Evolutionary conservation across 352 stramenopile species (phyloP), one percentile per base, ranked within the genome.

Genomic region (Globisporangium irregulare): DNA sequence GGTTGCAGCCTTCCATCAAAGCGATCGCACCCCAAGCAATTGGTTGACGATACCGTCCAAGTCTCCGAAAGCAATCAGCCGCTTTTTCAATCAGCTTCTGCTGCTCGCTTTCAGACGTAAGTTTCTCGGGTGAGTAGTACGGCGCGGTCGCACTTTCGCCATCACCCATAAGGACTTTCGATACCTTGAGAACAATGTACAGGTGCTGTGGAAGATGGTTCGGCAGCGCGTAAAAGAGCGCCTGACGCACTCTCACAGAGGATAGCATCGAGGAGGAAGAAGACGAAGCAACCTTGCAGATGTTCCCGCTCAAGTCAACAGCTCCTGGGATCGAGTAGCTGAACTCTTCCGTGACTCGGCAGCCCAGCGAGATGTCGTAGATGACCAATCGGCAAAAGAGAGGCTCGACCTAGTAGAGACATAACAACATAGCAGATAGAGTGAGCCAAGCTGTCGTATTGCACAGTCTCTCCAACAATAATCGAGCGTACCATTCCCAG

Each of bases 121-220:
- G 80, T 46, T 86, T 87, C 56, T 92, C 86, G 3, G 86, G 84
- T 12, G 66, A 75, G 58, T 79, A 91, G 56, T 94, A 92, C 29
- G 83, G 77, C 4, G 75, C 71, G 1, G 79, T 86, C 1, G 80
- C 81, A 3, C 75, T 61, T 51, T 92, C 84, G 18, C 68, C 73
- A 25, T 92, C 84, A 5, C 84, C 86, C 9, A 78, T 36, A 1
- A 93, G 62, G 3, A 85, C 75, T 54, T 92, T 93, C 4, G 80
- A 78, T 20, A 92, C 73, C 68, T 90, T 92, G 4, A 94, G 67
- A 25, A 94, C 73, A 41, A 92, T 22, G 62, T 83, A 83, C 36
- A 92, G 51, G 66, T 87, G 73, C 55, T 87, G 74, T 1, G 73
- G 62, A 9, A 76, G 69, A 43, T 90, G 73, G 7, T 75, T 86